Conservation (phyloP, 352 stramenopile species). For the Pythium guiyangense region DNA sequence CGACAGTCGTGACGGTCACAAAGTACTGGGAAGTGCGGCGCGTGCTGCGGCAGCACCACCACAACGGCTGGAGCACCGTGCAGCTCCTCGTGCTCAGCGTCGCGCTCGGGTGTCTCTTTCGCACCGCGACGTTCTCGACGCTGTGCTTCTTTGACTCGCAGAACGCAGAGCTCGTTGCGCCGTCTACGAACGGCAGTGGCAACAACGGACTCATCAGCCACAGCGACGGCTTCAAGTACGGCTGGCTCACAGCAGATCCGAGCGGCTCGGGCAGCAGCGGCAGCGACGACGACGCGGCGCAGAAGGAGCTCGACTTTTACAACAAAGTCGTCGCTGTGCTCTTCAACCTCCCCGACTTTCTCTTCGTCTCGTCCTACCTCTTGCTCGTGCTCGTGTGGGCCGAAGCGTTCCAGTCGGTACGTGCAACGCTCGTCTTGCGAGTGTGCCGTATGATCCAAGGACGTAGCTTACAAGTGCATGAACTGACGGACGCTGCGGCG, state of each 20-base stretch:
- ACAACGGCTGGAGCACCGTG: constrained; percentile 73
- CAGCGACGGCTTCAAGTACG: constrained; percentile 14
- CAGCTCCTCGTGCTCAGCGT: constrained; percentile 81
- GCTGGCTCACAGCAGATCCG: constrained; percentile 7
- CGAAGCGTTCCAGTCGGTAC: constrained; percentile 85
- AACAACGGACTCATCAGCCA: constrained; percentile 11
- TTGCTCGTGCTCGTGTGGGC: constrained; percentile 90
- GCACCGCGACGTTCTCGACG: constrained; percentile 82
- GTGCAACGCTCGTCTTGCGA: background rate
- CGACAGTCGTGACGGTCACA: constrained; percentile 72
- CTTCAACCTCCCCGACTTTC: constrained; percentile 91
- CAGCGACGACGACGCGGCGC: constrained; percentile 17
- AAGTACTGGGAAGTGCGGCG: constrained; percentile 72
- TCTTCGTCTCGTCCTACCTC: constrained; percentile 89
- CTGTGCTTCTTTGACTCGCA: constrained; percentile 87
- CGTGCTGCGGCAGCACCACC: constrained; percentile 60
- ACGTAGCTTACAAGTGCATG: background rate
- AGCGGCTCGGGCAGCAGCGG: constrained; percentile 5
- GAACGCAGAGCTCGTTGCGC: constrained; percentile 34
- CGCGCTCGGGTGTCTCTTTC: constrained; percentile 82
- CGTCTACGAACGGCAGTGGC: background rate
- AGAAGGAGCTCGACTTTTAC: constrained; percentile 83
- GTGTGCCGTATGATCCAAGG: no score
- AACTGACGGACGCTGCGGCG: no score
- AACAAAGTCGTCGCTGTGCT: constrained; percentile 89